Percentiles rank a stretch among this genome's conserved stretches.
These are phyloP conservation scores for Acmispon strigosus DNA, from an alignment of 306 rosid genomes.

Conservation along the genomic window DNA sequence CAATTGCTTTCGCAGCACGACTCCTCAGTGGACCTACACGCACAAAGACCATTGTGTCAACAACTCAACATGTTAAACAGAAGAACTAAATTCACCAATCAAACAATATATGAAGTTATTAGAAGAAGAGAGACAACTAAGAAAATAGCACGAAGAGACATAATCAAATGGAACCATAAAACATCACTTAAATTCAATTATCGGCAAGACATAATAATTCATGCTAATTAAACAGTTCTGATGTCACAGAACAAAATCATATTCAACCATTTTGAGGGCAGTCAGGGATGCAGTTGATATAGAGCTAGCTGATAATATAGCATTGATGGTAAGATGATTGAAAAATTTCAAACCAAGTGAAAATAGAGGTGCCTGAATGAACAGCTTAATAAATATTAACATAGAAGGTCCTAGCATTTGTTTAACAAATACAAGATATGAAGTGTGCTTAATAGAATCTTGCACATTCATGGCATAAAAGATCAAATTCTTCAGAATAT, in stretches of 20 bases:
- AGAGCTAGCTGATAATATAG: neutral
- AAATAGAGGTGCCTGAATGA: neutral
- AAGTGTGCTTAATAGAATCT: neutral
- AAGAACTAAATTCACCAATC: neutral
- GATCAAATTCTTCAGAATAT: neutral
- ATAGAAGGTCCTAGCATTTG: neutral
- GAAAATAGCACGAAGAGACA: neutral
- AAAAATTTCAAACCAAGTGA: neutral
- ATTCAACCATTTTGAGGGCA: neutral
- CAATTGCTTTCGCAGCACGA: conserved; percentile 98
- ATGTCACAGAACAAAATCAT: neutral
- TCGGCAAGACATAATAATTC: neutral
- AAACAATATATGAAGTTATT: too few species aligned
- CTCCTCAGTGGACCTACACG: conserved; percentile 85
- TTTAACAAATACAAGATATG: neutral
- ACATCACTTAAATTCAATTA: neutral
- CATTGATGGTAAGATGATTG: neutral
- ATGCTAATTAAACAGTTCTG: neutral
- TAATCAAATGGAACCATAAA: neutral
- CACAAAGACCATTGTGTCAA: neutral
- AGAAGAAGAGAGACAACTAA: neutral
- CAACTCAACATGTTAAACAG: conserved; percentile 11
- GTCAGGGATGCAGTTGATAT: neutral
- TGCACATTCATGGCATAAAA: conserved; percentile 4
- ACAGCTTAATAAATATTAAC: neutral